These are phyloP conservation scores for Gillenia trifoliata DNA, from an alignment of 306 rosid species.

Conservation along the genomic window DNA sequence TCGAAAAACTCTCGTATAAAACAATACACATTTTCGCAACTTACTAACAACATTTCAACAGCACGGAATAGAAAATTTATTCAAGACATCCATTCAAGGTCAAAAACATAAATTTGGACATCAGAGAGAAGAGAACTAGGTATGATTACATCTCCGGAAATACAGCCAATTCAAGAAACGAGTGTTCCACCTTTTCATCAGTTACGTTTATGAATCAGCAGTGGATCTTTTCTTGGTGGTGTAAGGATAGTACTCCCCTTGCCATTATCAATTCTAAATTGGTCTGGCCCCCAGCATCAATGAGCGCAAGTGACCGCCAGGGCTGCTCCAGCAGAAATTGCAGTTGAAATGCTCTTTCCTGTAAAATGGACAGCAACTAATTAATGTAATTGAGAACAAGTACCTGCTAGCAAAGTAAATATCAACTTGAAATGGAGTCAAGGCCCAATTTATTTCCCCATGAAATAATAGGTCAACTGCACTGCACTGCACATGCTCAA, in stretches of 20 bases:
- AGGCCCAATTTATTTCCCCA: background rate
- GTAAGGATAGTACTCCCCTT: slow-evolving; percentile 93
- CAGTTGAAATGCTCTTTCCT: slow-evolving; percentile 83
- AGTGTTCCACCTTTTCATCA: slow-evolving; percentile 34
- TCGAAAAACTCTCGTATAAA: background rate
- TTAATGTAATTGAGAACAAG: slow-evolving; percentile 3
- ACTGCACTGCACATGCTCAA: background rate
- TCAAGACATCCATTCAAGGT: slow-evolving; percentile 32
- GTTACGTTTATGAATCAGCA: slow-evolving; percentile 32
- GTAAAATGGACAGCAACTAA: slow-evolving; percentile 23
- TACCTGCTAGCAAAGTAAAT: background rate
- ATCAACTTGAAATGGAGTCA: background rate
- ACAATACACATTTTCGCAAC: background rate
- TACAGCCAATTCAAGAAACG: slow-evolving; percentile 31
- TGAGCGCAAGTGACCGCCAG: slow-evolving; percentile 60
- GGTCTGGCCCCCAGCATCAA: slow-evolving; percentile 77
- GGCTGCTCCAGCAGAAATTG: slow-evolving; percentile 88
- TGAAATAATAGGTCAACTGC: background rate
- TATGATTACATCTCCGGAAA: slow-evolving; percentile 37
- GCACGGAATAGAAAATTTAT: slow-evolving; percentile 27
- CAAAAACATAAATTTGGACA: slow-evolving; percentile 33
- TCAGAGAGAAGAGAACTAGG: slow-evolving; percentile 14
- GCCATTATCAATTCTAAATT: slow-evolving; percentile 68
- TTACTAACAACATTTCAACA: background rate
- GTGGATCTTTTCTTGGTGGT: slow-evolving; percentile 81